Base-by-base conservation (phyloP, 371 early-diverging fungal genomes). In the Chytridium lagenaria region DNA sequence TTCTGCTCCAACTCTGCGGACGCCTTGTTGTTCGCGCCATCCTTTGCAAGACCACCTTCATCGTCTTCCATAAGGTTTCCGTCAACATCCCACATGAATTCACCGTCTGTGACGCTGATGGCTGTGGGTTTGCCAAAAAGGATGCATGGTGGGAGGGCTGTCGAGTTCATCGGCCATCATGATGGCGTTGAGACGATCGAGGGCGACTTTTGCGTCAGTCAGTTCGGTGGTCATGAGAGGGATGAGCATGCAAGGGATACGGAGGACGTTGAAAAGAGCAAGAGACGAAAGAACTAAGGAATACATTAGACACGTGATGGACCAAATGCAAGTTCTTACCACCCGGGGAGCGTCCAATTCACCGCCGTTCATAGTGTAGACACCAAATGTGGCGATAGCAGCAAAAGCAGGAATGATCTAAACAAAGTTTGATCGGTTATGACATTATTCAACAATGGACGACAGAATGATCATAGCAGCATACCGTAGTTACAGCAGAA, bases 391-490 rank as follows among this genome's bases (percentile, higher is more conserved):
- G 23, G 31, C 40, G 59, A 59, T 59, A 0, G 88, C 86, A 5
- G 89, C 89, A 68, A 91, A 73, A 22, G 90, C 86, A 10, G 91
- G 91, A 1, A 86, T 5, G 85, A 85, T 71, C 86, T 89, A 26
- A 7, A 55, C 10, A 12, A 12, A 19, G 7, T 12, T 44, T 44
- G 19, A 44, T 44, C 19, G 88, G 50, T 38, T 16, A 52, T 3
- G 23, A 49, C 40, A 51, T 16, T 50, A n/a, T 12, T 12, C 7
- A 44, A 44, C 7, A 44, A 44, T 44, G 12, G 61, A 66, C 7
- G 26, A 34, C 16, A 33, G 23, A 28, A 55, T 66, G 28, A 52
- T 0, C 30, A 65, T 15, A 1, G 33, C 28, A 23, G 63, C 67
- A 15, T 44, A 70, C 73, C 59, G 70, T 71, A 2, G 78, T 74